A percentile compares a stretch with the other conserved stretches of the same genome.
phyloP scores from a whole-genome alignment of 805 yeast species.

The Wickerhamiella parazyma region DNA sequence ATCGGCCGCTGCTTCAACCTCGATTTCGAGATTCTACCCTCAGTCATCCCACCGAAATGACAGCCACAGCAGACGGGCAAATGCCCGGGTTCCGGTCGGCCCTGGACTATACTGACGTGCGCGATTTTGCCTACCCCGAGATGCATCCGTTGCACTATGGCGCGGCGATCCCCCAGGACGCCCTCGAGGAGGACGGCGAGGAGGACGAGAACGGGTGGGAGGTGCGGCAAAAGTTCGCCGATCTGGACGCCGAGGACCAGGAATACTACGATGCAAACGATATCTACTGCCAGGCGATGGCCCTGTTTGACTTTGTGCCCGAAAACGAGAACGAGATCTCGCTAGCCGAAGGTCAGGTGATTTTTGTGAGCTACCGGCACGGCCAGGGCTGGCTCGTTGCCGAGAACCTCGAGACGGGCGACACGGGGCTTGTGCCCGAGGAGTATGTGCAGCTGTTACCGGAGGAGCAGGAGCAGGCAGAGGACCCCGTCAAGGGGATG shows the following conservation, averaged over 20 bases:
- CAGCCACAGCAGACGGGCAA: not conserved
- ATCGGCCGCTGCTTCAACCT: not conserved
- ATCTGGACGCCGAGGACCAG: constrained; percentile 1
- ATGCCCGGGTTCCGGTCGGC: constrained; percentile 25
- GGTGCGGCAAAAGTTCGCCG: constrained; percentile 7
- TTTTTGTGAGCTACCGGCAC: constrained; percentile 79
- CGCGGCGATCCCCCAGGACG: constrained; percentile 23
- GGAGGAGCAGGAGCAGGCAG: constrained; percentile 17
- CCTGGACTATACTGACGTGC: constrained; percentile 35
- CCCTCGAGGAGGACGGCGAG: constrained; percentile 12
- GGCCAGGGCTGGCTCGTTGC: constrained; percentile 99
- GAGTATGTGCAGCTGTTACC: constrained; percentile 60
- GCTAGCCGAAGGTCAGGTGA: constrained; percentile 63
- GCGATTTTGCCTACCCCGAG: constrained; percentile 71
- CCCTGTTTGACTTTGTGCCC: constrained; percentile 77
- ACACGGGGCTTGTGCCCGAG: constrained; percentile 89
- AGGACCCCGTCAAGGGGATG: constrained; percentile 3
- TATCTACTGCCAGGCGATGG: constrained; percentile 58
- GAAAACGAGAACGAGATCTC: constrained; percentile 89
- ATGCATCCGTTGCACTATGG: constrained; percentile 64
- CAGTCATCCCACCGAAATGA: not conserved
- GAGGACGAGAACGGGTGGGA: constrained; percentile 13
- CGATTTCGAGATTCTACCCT: not conserved
- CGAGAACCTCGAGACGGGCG: constrained; percentile 54
- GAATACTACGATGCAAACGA: constrained; percentile 23